phyloP scores from a whole-genome alignment of 257 asterid species.

The Rubia yunnanensis region DNA sequence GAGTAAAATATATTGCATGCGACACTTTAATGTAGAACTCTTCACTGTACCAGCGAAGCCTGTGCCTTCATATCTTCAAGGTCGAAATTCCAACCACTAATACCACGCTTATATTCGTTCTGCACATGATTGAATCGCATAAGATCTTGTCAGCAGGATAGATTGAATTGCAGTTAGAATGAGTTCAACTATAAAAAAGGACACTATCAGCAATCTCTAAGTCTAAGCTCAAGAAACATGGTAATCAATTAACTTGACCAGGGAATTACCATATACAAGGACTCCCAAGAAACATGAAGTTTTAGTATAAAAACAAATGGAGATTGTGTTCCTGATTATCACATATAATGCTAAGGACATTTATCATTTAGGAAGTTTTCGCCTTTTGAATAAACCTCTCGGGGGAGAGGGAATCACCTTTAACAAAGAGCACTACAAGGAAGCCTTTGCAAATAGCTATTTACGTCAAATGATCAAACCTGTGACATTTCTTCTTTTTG shows the following conservation, averaged over 20 bases:
- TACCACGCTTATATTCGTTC: constrained; percentile 65
- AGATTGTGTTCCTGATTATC: neutral
- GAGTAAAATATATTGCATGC: neutral
- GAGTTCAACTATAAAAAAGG: neutral
- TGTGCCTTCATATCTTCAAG: constrained; percentile 63
- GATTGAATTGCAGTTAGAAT: neutral
- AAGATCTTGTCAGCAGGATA: neutral
- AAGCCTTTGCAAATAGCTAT: neutral
- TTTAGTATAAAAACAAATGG: neutral
- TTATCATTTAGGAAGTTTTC: neutral
- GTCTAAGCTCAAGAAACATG: neutral
- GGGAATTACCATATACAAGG: too few species aligned
- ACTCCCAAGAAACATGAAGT: too few species aligned
- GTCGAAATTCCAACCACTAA: constrained; percentile 64
- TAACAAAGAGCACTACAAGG: neutral
- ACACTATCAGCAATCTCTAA: neutral
- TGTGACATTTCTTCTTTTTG: constrained; percentile 89
- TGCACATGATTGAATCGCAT: constrained; percentile 21
- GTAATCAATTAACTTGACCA: neutral
- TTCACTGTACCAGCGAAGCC: constrained; percentile 46
- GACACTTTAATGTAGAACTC: neutral
- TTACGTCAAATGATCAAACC: constrained; percentile 35
- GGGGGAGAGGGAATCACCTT: neutral
- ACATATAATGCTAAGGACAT: neutral
- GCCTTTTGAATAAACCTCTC: neutral